Evolutionary conservation across 2,329 filamentous ascomycete species (phyloP).

Genomic region (Aspergillus sp.): DNA sequence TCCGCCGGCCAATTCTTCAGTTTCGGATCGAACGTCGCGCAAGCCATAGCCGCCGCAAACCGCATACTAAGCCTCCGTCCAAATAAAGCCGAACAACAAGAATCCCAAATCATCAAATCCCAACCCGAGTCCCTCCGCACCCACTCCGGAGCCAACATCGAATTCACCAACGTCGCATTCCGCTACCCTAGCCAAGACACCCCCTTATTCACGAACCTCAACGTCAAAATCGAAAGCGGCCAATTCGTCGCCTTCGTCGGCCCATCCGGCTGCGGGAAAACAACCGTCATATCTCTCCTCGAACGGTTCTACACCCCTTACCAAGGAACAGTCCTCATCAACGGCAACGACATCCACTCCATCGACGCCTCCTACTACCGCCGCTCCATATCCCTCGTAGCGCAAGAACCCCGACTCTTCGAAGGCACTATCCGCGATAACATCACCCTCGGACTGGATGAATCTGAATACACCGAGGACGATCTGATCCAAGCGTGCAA

Average conservation of each 20-base stretch:
- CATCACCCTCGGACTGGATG: conserved; percentile 58
- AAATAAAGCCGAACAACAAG: conserved; percentile 13
- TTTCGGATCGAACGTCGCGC: conserved; percentile 59
- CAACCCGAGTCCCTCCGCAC: not conserved
- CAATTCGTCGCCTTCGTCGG: conserved; percentile 52
- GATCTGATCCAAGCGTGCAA: conserved; percentile 38
- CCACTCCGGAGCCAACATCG: not conserved
- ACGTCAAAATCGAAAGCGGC: conserved; percentile 40
- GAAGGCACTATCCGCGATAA: conserved; percentile 70
- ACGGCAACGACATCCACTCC: conserved; percentile 61
- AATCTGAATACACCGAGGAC: conserved; percentile 27
- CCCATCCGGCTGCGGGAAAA: conserved; percentile 52
- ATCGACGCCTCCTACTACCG: conserved; percentile 66
- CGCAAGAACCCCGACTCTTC: conserved; percentile 73
- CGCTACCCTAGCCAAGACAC: conserved; percentile 26
- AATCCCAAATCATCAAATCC: not conserved
- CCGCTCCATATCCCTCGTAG: conserved; percentile 68
- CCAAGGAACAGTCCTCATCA: conserved; percentile 63
- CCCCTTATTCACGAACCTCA: conserved; percentile 22
- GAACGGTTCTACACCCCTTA: conserved; percentile 51
- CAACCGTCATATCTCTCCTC: conserved; percentile 49
- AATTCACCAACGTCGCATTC: conserved; percentile 7
- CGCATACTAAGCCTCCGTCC: conserved; percentile 37
- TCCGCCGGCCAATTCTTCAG: conserved; percentile 67
- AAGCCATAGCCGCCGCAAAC: conserved; percentile 41